phyloP scores from a whole-genome alignment of 2,329 filamentous ascomycete genomes.

The Ciborinia camelliae region DNA sequence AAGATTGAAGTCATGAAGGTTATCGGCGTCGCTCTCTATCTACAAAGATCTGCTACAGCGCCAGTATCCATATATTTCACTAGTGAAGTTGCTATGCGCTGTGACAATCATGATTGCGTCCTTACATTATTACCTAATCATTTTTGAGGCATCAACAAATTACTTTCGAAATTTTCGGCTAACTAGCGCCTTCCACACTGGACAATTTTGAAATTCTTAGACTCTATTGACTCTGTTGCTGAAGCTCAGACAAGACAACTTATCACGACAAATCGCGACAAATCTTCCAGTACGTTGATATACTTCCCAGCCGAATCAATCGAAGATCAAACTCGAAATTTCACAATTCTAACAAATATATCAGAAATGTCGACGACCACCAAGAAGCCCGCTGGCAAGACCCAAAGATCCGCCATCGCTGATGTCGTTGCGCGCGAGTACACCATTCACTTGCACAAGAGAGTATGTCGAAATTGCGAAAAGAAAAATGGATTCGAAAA shows the following conservation, averaged over 20 bases:
- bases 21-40: conserved; percentile 15
- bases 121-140: not conserved
- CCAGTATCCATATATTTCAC: conserved; percentile 9
- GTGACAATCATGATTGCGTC: not conserved
- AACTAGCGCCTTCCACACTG: conserved; percentile 19
- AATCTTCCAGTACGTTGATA: conserved; percentile 29
- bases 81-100: conserved; percentile 2
- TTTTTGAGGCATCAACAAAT: not conserved
- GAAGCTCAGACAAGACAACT: conserved; percentile 25
- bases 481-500: conserved; percentile 10
- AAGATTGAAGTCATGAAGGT: not conserved
- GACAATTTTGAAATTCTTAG: conserved; percentile 28
- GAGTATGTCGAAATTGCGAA: conserved; percentile 62
- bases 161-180: conserved; percentile 14
- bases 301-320: conserved; percentile 12
- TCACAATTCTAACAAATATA: conserved; percentile 13
- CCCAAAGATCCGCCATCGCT: conserved; percentile 86
- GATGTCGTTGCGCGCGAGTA: conserved; percentile 99
- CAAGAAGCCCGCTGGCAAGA: conserved; percentile 69
- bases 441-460: conserved; percentile 99
- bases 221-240: conserved; percentile 11
- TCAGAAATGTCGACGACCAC: conserved; percentile 61
- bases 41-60: not conserved
- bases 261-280: conserved; percentile 31
- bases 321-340: conserved; percentile 7